Base-by-base conservation (phyloP, 192 early-diverging fungal species). In the Linnemannia hyalina region DNA sequence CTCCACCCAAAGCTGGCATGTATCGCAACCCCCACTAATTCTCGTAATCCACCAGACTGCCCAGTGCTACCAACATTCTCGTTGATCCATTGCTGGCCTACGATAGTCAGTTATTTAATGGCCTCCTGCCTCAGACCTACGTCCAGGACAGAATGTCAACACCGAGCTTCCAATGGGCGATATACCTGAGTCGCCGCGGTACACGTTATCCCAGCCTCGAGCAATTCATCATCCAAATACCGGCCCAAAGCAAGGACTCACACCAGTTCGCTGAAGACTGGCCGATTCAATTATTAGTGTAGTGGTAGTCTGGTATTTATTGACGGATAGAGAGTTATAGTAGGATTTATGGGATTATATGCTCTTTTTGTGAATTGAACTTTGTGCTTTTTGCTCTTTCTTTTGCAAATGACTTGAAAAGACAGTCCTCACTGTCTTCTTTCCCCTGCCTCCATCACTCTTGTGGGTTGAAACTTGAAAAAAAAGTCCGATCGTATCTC, bases 71-170 rank as follows among this genome's bases (percentile, higher is more conserved):
- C 83, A 38, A 68, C 83, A 86, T 86, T 86, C 76, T 55, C 68
- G 75, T 69, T 86, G 83, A n/a, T 86, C 83, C 83, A 86, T 86
- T 80, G 63, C 83, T 86, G 83, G 83, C 83, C 83, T 86, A 63
- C 75, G 68, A 55, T 76, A 86, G 78, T 55, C 73, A 78, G 83
- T 76, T 86, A 86, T 80, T 86, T 71, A 86, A 80, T 72, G 83
- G 75, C 83, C 83, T 86, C 83, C 78, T 84, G 77, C 54, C 76
- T 35, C 60, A 44, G 54, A 68, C 77, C 65, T 86, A 81, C 79
- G 78, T 70, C 57, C 20, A 81, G 54, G 74, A 47, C 79, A 86
- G 83, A 86, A 86, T 86, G 83, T 52, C 83, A 76, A 86, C 83
- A 86, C 83, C 83, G 68, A 80, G 79, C 83, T 86, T 86, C 83